Conservation (phyloP, 1,284 basidiomycete species). For the Uromyces viciae-fabae region DNA sequence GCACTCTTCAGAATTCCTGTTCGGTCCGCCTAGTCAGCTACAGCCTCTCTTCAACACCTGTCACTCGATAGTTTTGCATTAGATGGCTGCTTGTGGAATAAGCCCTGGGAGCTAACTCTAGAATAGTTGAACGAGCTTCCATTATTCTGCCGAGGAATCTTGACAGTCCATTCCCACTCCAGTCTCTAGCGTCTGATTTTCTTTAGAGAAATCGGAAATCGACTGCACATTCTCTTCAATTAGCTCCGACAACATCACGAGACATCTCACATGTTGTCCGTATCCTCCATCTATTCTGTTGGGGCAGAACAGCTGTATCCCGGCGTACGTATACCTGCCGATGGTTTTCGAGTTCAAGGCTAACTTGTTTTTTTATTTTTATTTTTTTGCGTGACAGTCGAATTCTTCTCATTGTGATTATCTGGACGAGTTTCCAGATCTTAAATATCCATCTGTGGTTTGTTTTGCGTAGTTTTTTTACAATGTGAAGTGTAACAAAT, state of each 20-base stretch:
- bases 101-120: not conserved
- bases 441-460: not conserved
- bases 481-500: not conserved
- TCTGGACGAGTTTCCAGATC: not conserved
- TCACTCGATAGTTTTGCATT: too few species aligned
- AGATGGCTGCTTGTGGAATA: not conserved
- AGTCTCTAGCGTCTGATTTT: too few species aligned
- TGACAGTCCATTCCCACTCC: too few species aligned
- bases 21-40: too few species aligned
- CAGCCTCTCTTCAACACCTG: not conserved
- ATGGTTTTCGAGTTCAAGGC: not conserved
- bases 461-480: not conserved
- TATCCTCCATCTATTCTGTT: not conserved
- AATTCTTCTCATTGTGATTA: not conserved
- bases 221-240: not conserved
- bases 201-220: too few species aligned
- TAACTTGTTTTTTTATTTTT: too few species aligned
- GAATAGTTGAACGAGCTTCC: too few species aligned
- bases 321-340: slow-evolving; percentile 2
- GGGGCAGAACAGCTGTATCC: not conserved
- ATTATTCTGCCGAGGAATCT: too few species aligned
- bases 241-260: not conserved
- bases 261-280: not conserved
- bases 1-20: not conserved
- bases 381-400: not conserved